These are phyloP conservation scores for Hygrophoropsis aurantiaca DNA, from an alignment of 768 basidiomycete genomes.

Conservation along the genomic window DNA sequence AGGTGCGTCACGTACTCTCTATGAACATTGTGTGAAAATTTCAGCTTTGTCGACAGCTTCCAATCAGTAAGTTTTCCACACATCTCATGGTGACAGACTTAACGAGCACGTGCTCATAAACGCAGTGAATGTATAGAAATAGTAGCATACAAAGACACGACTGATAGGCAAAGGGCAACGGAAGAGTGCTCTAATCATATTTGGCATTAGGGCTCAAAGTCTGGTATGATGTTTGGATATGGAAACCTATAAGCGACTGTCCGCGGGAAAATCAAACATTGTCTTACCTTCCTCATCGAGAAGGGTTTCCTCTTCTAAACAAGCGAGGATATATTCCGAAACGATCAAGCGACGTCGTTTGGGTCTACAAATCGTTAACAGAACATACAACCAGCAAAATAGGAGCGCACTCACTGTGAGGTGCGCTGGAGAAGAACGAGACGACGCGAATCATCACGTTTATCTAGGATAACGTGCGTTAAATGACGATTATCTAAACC, in stretches of 20 bases:
- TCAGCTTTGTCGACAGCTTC: no score
- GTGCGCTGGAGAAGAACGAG: conserved; percentile 69
- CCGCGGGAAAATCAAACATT: background rate
- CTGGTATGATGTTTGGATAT: conserved; percentile 6
- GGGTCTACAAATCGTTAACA: conserved; percentile 65
- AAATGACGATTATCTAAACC: conserved; percentile 74
- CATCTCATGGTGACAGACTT: no score
- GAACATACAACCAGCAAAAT: background rate
- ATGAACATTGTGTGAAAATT: no score
- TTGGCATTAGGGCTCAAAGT: conserved; percentile 29
- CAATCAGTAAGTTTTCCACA: no score
- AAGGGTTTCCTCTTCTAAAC: conserved; percentile 79
- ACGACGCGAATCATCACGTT: conserved; percentile 75
- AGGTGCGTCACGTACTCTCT: no score
- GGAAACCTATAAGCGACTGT: background rate
- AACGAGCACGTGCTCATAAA: no score
- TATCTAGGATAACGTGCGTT: conserved; percentile 85
- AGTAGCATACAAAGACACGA: no score
- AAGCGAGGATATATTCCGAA: conserved; percentile 74
- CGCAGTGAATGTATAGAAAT: no score
- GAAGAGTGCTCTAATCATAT: no score
- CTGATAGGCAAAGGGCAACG: no score
- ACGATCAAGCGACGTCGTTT: conserved; percentile 79
- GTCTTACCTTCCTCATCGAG: conserved; percentile 81
- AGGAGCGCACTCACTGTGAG: conserved; percentile 52